phyloP scores from a whole-genome alignment of 192 early-diverging fungal genomes.

The Podila horticola region DNA sequence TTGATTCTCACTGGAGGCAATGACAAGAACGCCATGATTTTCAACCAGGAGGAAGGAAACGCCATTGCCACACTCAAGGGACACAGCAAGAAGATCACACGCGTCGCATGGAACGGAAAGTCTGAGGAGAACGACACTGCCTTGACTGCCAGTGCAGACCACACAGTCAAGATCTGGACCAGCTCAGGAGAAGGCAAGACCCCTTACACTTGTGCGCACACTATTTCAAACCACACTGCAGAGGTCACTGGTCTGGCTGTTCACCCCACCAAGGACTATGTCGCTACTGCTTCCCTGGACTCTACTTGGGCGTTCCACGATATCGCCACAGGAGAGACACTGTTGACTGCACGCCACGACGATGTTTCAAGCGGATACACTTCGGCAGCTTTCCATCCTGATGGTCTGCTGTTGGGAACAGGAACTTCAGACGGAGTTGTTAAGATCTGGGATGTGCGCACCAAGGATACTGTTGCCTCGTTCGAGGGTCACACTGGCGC shows the following conservation, averaged over 20 bases:
- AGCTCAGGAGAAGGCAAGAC: slow-evolving; percentile 58
- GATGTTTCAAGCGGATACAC: slow-evolving; percentile 68
- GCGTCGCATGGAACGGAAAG: slow-evolving; percentile 73
- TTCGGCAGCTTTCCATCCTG: slow-evolving; percentile 86
- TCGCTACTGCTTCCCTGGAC: slow-evolving; percentile 79
- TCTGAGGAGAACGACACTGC: slow-evolving; percentile 62
- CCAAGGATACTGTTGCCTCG: slow-evolving; percentile 68
- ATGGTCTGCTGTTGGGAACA: slow-evolving; percentile 88
- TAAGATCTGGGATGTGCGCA: slow-evolving; percentile 87
- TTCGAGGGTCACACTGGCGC: slow-evolving; percentile 72
- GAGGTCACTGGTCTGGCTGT: slow-evolving; percentile 81
- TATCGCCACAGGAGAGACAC: slow-evolving; percentile 66
- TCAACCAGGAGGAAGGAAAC: slow-evolving; percentile 71
- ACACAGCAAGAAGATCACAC: slow-evolving; percentile 84
- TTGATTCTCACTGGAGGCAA: slow-evolving; percentile 82
- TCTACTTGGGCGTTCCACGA: slow-evolving; percentile 87
- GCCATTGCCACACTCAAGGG: slow-evolving; percentile 78
- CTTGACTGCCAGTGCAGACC: slow-evolving; percentile 82
- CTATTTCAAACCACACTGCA: slow-evolving; percentile 72
- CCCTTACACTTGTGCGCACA: slow-evolving; percentile 55
- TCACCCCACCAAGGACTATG: slow-evolving; percentile 85
- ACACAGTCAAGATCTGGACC: slow-evolving; percentile 82
- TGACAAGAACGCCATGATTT: slow-evolving; percentile 82
- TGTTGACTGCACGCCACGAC: slow-evolving; percentile 55
- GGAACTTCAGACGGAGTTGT: slow-evolving; percentile 77